Conservation (phyloP, 352 stramenopile species). For the Globisporangium canariense region DNA sequence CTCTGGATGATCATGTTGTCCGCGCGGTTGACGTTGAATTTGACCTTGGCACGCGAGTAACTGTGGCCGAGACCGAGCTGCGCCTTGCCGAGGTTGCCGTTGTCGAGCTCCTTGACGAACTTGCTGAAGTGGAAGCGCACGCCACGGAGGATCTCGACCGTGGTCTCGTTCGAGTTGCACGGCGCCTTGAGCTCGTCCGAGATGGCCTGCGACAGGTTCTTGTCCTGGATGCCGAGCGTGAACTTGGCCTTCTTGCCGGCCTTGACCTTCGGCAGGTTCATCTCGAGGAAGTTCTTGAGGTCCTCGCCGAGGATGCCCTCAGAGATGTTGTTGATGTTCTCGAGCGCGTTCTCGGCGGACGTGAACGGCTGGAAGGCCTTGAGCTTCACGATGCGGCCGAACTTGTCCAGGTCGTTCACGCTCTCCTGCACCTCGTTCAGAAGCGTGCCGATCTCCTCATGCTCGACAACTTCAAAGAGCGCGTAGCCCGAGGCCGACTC, state of each 20-base stretch:
- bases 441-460: conserved; percentile 95
- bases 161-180: conserved; percentile 98
- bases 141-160: conserved; percentile 94
- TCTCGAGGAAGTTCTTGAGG: conserved; percentile 98
- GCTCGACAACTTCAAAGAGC: conserved; percentile 97
- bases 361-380: conserved; percentile 99
- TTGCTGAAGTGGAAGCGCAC: conserved; percentile 97
- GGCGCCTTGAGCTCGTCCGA: conserved; percentile 92
- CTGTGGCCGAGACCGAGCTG: conserved; percentile 99
- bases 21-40: conserved; percentile 99
- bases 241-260: conserved; percentile 89
- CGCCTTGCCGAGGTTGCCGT: conserved; percentile 95
- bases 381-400: conserved; percentile 97
- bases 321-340: conserved; percentile 99
- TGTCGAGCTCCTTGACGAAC: conserved; percentile 97
- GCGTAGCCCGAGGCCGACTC: conserved; percentile 98
- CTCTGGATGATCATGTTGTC: conserved; percentile 99
- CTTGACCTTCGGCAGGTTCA: conserved; percentile 98
- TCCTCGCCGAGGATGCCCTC: conserved; percentile 92
- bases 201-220: conserved; percentile 92
- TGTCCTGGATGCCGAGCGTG: conserved; percentile 92
- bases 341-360: conserved; percentile 97
- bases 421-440: conserved; percentile 89
- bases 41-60: conserved; percentile 98
- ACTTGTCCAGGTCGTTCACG: conserved; percentile 92